Evolutionary conservation across 208 protist genomes (phyloP).

Genomic region (Crithidia bombi): DNA sequence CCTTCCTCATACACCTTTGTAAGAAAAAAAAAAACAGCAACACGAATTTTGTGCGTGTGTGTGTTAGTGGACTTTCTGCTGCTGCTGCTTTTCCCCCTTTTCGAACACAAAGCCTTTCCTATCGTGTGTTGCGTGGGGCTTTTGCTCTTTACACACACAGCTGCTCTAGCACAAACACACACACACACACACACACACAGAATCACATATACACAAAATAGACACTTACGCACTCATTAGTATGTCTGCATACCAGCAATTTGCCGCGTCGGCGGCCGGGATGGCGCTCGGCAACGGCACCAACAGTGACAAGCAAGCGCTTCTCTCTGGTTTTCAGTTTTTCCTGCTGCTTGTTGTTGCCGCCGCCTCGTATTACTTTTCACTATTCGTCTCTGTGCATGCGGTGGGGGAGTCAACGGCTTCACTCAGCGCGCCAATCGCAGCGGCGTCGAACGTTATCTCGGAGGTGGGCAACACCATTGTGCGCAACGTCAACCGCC

Average conservation of each 20-base stretch:
- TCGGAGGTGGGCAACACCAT: constrained; percentile 32
- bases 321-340: constrained; percentile 60
- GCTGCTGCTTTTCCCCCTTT: not conserved
- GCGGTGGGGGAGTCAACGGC: constrained; percentile 65
- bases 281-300: not conserved
- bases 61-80: no score
- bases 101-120: not conserved
- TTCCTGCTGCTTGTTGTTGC: constrained; percentile 52
- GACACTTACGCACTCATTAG: not conserved
- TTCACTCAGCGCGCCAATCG: constrained; percentile 49
- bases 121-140: no score
- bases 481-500: constrained; percentile 29
- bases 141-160: not conserved
- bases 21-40: not conserved
- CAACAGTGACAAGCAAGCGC: constrained; percentile 3
- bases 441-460: constrained; percentile 12
- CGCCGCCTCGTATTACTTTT: constrained; percentile 54
- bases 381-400: constrained; percentile 48
- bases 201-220: not conserved
- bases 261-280: not conserved
- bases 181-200: not conserved
- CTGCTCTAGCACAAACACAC: not conserved
- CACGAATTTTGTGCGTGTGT: not conserved
- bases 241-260: not conserved
- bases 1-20: no score